Base-by-base conservation (phyloP, 2,329 filamentous ascomycete genomes). In the Capronia americana region DNA sequence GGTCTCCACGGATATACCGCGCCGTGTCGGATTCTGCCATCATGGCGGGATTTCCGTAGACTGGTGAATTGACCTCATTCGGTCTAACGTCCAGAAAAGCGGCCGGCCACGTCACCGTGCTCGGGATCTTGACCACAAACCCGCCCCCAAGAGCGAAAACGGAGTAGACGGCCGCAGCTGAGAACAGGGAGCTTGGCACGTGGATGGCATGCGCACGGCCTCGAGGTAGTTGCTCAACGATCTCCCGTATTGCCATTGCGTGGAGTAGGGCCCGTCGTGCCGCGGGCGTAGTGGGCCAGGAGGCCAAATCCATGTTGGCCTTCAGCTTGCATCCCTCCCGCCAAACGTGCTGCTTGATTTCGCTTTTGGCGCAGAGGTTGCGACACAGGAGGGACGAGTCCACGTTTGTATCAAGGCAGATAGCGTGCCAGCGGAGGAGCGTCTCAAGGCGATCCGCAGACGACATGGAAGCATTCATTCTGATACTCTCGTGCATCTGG, bases 181-280 rank as follows among this genome's bases (percentile, higher is more conserved):
- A 77, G 63, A 82, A 82, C 0, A 82, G 73, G 0, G 79, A 79
- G 58, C 75, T 78, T 1, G 80, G 80, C 75, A 82, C 81, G 67
- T 82, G 79, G 11, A 81, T 77, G 0, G 79, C 79, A 67, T 82
- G 80, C 1, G 80, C 79, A 11, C 80, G 75, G 1, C 80, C 80
- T 26, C 79, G 73, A 1, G 80, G 80, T 7, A 82, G 69, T 65
- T 81, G 77, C 62, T 82, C 80, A 11, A 82, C 73, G 12, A 82
- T 82, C 44, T 82, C 79, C 65, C 82, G 80, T 20, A 82, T 82
- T 0, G 80, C 79, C 44, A 80, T 76, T 1, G 80, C 79, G 48
- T 82, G 80, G 10, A 82, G 69, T 4, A 82, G 70, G 3, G 80
- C 77, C 34, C 77, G 74, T 3, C 79, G 76, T 5, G 79, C 80